phyloP scores from a whole-genome alignment of 2,329 filamentous ascomycete species.

The Fusarium zealandicum region DNA sequence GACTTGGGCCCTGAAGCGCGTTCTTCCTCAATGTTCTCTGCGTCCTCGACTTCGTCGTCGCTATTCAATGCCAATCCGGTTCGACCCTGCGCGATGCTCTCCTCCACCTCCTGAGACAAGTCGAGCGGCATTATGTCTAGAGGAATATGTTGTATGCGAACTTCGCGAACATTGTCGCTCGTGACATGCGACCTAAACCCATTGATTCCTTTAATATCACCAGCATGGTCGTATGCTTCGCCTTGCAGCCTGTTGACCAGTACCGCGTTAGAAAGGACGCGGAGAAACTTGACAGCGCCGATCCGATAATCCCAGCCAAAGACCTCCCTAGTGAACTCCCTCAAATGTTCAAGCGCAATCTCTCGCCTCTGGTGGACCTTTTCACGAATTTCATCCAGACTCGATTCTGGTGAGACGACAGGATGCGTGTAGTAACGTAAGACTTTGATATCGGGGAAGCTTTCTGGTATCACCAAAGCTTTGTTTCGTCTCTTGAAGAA shows the following conservation, averaged over 20 bases:
- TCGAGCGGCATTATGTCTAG: constrained; percentile 79
- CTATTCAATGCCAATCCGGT: constrained; percentile 67
- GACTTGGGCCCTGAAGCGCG: constrained; percentile 3
- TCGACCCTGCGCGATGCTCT: constrained; percentile 58
- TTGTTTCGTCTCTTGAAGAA: constrained; percentile 81
- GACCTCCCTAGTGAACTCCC: constrained; percentile 77
- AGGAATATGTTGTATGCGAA: constrained; percentile 81
- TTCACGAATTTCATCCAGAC: constrained; percentile 38
- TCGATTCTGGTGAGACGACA: constrained; percentile 73
- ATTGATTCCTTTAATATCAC: constrained; percentile 71
- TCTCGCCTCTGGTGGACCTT: constrained; percentile 36
- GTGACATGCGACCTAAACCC: constrained; percentile 73
- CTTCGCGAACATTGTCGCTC: constrained; percentile 77
- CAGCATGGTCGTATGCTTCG: constrained; percentile 44
- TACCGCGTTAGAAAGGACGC: constrained; percentile 78
- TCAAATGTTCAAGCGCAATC: constrained; percentile 59
- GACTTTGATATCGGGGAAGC: constrained; percentile 81
- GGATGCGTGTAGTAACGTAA: constrained; percentile 89
- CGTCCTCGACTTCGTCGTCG: constrained; percentile 67
- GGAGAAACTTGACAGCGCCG: constrained; percentile 85
- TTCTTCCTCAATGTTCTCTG: constrained; percentile 38
- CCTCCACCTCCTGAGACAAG: constrained; percentile 74
- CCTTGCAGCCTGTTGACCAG: constrained; percentile 65
- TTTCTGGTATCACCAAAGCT: constrained; percentile 75
- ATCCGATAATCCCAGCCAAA: constrained; percentile 85